Evolutionary conservation across 441 rosid genomes (phyloP).

Genomic region (Adansonia madagascariensis): DNA sequence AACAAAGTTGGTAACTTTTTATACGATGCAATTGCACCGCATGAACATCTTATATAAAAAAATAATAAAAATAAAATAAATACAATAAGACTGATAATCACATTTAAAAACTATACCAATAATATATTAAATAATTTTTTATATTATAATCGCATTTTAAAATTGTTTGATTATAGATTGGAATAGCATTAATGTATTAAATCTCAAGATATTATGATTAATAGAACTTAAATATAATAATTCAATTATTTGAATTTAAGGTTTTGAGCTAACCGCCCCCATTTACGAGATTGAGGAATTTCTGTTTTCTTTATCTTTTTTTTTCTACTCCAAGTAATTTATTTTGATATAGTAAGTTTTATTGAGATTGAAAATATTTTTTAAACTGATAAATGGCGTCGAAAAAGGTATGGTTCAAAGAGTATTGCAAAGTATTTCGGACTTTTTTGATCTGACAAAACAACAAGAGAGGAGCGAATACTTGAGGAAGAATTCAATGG

Average conservation of each 20-base stretch:
- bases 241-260: too few species aligned
- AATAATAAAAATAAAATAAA: too few species aligned
- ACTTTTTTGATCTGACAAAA: conserved; percentile 28
- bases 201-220: neutral
- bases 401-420: conserved; percentile 30
- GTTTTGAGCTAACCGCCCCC: neutral
- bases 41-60: too few species aligned
- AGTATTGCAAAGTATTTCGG: conserved; percentile 26
- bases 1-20: too few species aligned
- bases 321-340: too few species aligned
- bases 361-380: neutral
- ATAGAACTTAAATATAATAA: neutral
- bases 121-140: too few species aligned
- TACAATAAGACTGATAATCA: too few species aligned
- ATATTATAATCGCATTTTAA: neutral
- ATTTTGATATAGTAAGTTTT: too few species aligned
- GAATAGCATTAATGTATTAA: neutral
- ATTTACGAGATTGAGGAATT: too few species aligned
- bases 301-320: neutral
- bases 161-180: neutral
- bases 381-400: conserved; percentile 37
- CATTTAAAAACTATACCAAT: too few species aligned
- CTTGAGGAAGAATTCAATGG: conserved; percentile 21
- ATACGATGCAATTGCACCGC: too few species aligned
- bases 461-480: conserved; percentile 18